A percentile compares a stretch with the other conserved stretches of the same genome.
Conservation (phyloP, 106 monocot species). For the Gastrodia elata region DNA sequence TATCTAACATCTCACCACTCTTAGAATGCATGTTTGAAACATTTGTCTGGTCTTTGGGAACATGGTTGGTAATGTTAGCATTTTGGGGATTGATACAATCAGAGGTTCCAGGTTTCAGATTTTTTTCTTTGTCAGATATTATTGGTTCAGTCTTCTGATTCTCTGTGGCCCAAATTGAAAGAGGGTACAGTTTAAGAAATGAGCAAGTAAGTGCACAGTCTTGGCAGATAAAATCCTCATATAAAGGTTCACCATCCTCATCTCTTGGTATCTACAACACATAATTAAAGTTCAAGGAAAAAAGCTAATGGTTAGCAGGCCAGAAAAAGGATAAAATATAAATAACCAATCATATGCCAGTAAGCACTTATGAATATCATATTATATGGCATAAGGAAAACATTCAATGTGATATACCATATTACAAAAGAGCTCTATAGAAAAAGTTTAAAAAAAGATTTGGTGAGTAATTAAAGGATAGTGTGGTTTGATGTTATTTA, state of each 20-base stretch:
- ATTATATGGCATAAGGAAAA: neutral
- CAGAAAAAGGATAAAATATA: neutral
- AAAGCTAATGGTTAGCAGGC: neutral
- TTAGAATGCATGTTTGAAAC: conserved; percentile 6
- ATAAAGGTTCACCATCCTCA: conserved; percentile 84
- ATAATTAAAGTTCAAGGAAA: conserved; percentile 4
- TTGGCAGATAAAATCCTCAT: conserved; percentile 89
- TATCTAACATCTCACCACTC: conserved; percentile 8
- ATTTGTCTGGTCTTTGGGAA: conserved; percentile 1
- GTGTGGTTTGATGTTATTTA: too few relatives aligned
- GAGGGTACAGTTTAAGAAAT: conserved; percentile 73
- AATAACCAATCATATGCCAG: neutral
- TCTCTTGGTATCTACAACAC: conserved; percentile 71
- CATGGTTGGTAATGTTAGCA: conserved; percentile 14
- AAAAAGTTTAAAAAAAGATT: neutral
- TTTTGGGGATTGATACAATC: conserved; percentile 8
- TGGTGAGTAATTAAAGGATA: neutral
- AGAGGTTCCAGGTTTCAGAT: conserved; percentile 14
- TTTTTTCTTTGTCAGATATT: conserved; percentile 18
- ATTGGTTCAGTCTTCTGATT: conserved; percentile 23
- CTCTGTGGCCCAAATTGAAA: conserved; percentile 43
- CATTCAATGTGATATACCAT: neutral
- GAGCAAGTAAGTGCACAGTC: conserved; percentile 53
- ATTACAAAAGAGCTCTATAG: neutral
- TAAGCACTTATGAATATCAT: neutral